Conservation (phyloP, 2,329 filamentous ascomycete genomes). For the Colletotrichum filicis region DNA sequence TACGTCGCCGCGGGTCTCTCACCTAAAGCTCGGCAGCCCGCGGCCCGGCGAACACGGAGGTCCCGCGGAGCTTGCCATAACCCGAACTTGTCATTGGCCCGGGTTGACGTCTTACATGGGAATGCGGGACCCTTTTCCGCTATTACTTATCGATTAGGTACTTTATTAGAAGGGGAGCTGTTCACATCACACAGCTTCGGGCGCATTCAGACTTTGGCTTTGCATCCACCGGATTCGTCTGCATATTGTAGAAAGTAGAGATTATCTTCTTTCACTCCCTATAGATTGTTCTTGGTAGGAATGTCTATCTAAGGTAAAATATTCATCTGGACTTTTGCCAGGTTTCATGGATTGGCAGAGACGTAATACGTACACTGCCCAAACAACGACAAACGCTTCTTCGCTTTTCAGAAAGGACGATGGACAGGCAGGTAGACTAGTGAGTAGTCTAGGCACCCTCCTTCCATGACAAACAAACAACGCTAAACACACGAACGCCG, state of each 20-base stretch:
- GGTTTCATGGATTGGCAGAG: not conserved
- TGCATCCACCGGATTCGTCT: conserved; percentile 9
- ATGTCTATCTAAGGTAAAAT: not conserved
- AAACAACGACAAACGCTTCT: conserved; percentile 2
- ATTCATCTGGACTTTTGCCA: not conserved
- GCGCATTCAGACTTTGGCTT: not conserved
- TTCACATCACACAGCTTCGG: not conserved
- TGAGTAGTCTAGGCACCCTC: not conserved
- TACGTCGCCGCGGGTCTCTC: not conserved
- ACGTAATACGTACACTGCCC: not conserved
- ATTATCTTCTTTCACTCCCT: not conserved
- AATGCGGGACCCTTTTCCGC: not conserved
- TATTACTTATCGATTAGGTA: conserved; percentile 15
- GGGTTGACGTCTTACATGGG: not conserved
- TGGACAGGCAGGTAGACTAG: not conserved
- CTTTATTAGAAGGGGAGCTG: not conserved
- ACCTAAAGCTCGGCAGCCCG: conserved; percentile 6
- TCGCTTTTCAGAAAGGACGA: not conserved
- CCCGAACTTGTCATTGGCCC: not conserved
- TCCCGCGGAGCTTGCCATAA: not conserved
- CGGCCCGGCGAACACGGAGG: conserved; percentile 17
- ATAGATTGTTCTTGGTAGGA: too few relatives aligned
- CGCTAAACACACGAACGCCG: conserved; percentile 17
- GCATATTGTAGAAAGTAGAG: not conserved
- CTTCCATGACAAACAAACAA: conserved; percentile 6